These are phyloP conservation scores for Candida hungchunana DNA, from an alignment of 805 yeast genomes.

Conservation along the genomic window DNA sequence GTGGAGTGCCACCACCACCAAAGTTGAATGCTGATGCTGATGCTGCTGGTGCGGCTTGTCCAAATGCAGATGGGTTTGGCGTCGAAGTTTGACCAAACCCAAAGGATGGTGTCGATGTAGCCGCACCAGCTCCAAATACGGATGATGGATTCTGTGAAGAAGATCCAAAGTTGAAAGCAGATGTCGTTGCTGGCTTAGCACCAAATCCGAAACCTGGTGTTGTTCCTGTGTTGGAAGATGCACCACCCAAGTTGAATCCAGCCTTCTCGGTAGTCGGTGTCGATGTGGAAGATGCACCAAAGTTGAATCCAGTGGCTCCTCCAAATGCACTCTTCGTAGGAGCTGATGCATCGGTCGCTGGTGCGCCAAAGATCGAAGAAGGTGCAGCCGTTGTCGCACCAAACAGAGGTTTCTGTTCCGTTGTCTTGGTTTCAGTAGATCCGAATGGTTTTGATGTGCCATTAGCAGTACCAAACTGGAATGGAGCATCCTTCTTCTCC, in stretches of 20 bases:
- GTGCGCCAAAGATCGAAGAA: not conserved
- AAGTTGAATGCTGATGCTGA: conserved; percentile 11
- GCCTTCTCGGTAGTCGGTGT: conserved; percentile 5
- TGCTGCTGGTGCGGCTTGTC: conserved; percentile 16
- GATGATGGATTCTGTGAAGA: conserved; percentile 19
- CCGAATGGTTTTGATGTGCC: conserved; percentile 2
- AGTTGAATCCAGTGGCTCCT: conserved; percentile 4
- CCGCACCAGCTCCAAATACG: conserved; percentile 14
- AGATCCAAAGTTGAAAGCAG: conserved; percentile 20
- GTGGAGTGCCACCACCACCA: conserved; percentile 16
- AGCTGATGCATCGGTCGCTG: conserved; percentile 1
- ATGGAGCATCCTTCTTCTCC: conserved; percentile 7
- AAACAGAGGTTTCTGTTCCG: conserved; percentile 11
- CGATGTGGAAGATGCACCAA: conserved; percentile 8
- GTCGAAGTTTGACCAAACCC: conserved; percentile 16
- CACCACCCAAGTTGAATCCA: conserved; percentile 18
- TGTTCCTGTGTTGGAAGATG: conserved; percentile 5
- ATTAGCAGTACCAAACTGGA: conserved; percentile 5
- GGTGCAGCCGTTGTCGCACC: conserved; percentile 28
- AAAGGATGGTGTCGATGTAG: conserved; percentile 11
- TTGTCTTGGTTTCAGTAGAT: conserved; percentile 18
- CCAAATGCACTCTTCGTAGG: conserved; percentile 8
- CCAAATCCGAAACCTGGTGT: no score
- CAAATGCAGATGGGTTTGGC: conserved; percentile 13
- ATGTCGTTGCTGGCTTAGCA: no score